phyloP scores from a whole-genome alignment of 1,284 basidiomycete species.

The Phylloboletellus chloephorus region DNA sequence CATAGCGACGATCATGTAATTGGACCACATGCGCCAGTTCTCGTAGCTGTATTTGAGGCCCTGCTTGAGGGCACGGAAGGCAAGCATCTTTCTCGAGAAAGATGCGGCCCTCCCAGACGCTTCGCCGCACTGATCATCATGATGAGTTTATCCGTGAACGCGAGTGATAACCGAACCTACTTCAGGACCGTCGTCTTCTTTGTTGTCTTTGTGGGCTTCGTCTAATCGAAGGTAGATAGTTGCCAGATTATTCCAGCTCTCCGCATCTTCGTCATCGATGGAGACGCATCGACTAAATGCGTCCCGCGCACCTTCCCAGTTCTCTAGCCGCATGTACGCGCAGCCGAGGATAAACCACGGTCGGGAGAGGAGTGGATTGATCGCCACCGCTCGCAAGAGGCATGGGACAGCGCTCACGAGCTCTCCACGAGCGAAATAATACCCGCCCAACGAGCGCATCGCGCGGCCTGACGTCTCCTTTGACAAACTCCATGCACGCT shows the following conservation, averaged over 20 bases:
- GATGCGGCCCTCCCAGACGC: slow-evolving; percentile 35
- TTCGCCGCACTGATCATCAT: slow-evolving; percentile 14
- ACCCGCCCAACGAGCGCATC: slow-evolving; percentile 85
- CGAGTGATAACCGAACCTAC: slow-evolving; percentile 17
- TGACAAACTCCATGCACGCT: slow-evolving; percentile 82
- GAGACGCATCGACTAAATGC: slow-evolving; percentile 84
- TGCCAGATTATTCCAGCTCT: slow-evolving; percentile 98
- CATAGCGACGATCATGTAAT: slow-evolving; percentile 93
- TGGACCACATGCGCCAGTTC: slow-evolving; percentile 98
- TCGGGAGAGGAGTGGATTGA: slow-evolving; percentile 84
- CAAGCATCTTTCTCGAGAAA: slow-evolving; percentile 76
- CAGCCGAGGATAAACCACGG: slow-evolving; percentile 98
- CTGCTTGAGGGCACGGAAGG: slow-evolving; percentile 91
- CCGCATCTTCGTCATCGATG: slow-evolving; percentile 93
- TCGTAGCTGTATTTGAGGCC: slow-evolving; percentile 82
- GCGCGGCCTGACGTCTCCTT: slow-evolving; percentile 78
- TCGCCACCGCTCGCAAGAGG: slow-evolving; percentile 70
- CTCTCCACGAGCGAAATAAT: slow-evolving; percentile 67
- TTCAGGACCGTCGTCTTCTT: slow-evolving; percentile 26
- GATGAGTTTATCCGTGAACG: slow-evolving; percentile 13
- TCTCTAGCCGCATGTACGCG: slow-evolving; percentile 72
- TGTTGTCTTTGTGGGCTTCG: slow-evolving; percentile 28
- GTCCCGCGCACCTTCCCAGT: slow-evolving; percentile 80
- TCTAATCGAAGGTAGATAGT: slow-evolving; percentile 88
- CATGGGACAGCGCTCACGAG: slow-evolving; percentile 64